Conservation (phyloP, 1,139 yeast species). For the Sugiyamaella grinbergsii region DNA sequence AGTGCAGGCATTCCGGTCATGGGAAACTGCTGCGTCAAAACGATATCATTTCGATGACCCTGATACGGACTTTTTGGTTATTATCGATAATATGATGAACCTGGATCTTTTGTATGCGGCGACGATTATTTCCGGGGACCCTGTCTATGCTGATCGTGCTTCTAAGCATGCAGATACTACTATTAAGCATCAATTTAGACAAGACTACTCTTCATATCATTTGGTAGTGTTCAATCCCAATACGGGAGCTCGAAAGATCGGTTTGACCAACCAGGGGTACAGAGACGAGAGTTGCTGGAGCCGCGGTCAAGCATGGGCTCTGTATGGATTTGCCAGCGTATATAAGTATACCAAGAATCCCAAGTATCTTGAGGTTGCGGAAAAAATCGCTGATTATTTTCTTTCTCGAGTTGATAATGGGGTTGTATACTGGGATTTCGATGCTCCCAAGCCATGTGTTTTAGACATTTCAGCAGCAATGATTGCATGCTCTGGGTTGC, state of each 20-base stretch:
- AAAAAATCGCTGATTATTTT: constrained; percentile 34
- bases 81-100: constrained; percentile 43
- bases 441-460: constrained; percentile 36
- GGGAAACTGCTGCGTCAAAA: constrained; percentile 35
- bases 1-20: constrained; percentile 38
- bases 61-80: constrained; percentile 37
- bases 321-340: constrained; percentile 37
- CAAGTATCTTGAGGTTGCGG: constrained; percentile 37
- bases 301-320: constrained; percentile 42
- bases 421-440: constrained; percentile 42
- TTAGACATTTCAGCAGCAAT: constrained; percentile 41
- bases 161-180: constrained; percentile 41
- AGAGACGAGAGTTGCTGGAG: constrained; percentile 40
- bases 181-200: constrained; percentile 37
- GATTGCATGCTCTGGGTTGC: constrained; percentile 39
- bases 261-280: constrained; percentile 40
- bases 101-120: constrained; percentile 39
- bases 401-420: constrained; percentile 37
- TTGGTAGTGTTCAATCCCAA: constrained; percentile 35
- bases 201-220: constrained; percentile 39
- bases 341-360: constrained; percentile 36
- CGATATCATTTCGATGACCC: constrained; percentile 22
- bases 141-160: constrained; percentile 37
- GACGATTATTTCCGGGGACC: constrained; percentile 38
- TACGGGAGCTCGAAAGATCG: constrained; percentile 34